Conservation (phyloP, 106 monocot genomes). For the Dendrobium huoshanense region DNA sequence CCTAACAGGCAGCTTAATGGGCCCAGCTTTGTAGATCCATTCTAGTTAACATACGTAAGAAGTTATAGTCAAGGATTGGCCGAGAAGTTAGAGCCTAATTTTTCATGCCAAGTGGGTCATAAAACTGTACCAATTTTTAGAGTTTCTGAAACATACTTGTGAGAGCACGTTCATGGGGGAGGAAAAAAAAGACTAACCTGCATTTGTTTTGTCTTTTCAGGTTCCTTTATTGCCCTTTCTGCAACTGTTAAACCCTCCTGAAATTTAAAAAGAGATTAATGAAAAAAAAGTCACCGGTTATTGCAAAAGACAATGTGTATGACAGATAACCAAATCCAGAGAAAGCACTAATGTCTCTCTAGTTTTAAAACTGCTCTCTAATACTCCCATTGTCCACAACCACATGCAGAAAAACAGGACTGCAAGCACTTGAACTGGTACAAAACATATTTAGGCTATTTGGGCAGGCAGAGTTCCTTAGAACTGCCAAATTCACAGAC, state of each 20-base stretch:
- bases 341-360: neutral
- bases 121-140: neutral
- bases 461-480: neutral
- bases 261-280: neutral
- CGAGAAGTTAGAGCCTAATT: neutral
- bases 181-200: slow-evolving; percentile 44
- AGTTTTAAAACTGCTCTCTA: neutral
- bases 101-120: neutral
- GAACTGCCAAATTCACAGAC: neutral
- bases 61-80: neutral
- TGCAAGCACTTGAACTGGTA: neutral
- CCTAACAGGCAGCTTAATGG: neutral
- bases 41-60: neutral
- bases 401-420: neutral
- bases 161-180: neutral
- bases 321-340: neutral
- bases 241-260: slow-evolving; percentile 78
- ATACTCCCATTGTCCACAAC: neutral
- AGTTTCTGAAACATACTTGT: neutral
- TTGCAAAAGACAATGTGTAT: neutral
- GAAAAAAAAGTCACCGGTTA: neutral
- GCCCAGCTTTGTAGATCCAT: neutral
- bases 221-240: slow-evolving; percentile 71
- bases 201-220: slow-evolving; percentile 64
- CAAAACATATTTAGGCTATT: neutral